A percentile compares a stretch with the other conserved stretches of the same genome.
phyloP scores from a whole-genome alignment of 2,329 filamentous ascomycete species.

The Metarhizium rileyi region DNA sequence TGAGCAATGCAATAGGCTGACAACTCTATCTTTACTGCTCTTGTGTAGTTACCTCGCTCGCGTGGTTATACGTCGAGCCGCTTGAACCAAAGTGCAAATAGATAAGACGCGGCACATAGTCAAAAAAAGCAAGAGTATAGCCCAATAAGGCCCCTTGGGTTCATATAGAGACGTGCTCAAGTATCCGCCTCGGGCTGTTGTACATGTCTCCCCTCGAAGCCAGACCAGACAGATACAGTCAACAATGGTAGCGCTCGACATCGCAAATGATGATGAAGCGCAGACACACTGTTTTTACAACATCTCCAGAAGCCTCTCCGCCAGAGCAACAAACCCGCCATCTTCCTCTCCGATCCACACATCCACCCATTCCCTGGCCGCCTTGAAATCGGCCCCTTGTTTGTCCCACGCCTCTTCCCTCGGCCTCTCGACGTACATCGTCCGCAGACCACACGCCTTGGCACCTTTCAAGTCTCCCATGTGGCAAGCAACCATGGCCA shows the following conservation, averaged over 20 bases:
- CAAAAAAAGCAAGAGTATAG: too few relatives aligned
- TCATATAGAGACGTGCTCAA: too few relatives aligned
- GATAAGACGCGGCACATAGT: too few relatives aligned
- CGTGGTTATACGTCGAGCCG: too few relatives aligned
- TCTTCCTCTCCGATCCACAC: constrained; percentile 26
- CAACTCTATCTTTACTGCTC: too few relatives aligned
- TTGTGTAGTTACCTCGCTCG: too few relatives aligned
- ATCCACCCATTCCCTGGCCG: constrained; percentile 36
- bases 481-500: constrained; percentile 72
- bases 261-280: background rate
- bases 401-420: constrained; percentile 53
- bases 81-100: too few relatives aligned
- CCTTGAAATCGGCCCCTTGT: constrained; percentile 40
- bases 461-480: constrained; percentile 59
- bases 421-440: constrained; percentile 63
- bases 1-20: too few relatives aligned
- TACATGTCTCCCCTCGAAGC: too few relatives aligned
- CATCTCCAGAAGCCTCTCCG: constrained; percentile 16
- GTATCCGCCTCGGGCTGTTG: too few relatives aligned
- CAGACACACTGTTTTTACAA: background rate
- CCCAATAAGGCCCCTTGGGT: too few relatives aligned
- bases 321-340: constrained; percentile 22
- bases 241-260: background rate
- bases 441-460: constrained; percentile 52
- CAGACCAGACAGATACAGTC: too few relatives aligned